Evolutionary conservation across 1,284 basidiomycete genomes (phyloP).

Genomic region (Leccinum solheimii): DNA sequence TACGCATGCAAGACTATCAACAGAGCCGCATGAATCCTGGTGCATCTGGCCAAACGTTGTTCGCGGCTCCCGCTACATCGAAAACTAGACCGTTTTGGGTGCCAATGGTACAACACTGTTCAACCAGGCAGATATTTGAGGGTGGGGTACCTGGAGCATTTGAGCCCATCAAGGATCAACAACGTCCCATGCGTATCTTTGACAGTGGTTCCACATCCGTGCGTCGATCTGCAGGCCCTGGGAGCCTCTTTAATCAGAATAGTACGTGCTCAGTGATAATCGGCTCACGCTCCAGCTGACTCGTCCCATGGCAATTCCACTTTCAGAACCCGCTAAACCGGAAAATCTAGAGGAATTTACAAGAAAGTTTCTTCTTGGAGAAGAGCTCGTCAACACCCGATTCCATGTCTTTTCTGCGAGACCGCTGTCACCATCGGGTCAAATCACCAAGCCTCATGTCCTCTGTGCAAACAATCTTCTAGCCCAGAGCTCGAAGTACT

Average conservation of each 20-base stretch:
- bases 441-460: neutral
- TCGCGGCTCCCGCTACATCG: neutral
- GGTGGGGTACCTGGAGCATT: neutral
- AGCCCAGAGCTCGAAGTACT: neutral
- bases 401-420: neutral
- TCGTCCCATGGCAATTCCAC: neutral
- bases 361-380: neutral
- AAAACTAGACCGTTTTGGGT: neutral
- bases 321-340: neutral
- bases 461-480: neutral
- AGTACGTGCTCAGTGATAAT: neutral
- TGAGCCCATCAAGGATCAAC: neutral
- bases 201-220: neutral
- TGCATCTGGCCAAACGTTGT: constrained; percentile 43
- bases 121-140: neutral
- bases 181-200: neutral
- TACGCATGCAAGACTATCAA: constrained; percentile 72
- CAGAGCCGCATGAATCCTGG: constrained; percentile 69
- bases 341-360: neutral
- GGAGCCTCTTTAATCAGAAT: neutral
- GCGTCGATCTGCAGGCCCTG: neutral
- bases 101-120: neutral
- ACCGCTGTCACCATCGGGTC: neutral
- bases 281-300: neutral
- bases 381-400: neutral